Evolutionary conservation across 306 rosid genomes (phyloP), one percentile per base, ranked within the genome.

Genomic region (Prunus mume): DNA sequence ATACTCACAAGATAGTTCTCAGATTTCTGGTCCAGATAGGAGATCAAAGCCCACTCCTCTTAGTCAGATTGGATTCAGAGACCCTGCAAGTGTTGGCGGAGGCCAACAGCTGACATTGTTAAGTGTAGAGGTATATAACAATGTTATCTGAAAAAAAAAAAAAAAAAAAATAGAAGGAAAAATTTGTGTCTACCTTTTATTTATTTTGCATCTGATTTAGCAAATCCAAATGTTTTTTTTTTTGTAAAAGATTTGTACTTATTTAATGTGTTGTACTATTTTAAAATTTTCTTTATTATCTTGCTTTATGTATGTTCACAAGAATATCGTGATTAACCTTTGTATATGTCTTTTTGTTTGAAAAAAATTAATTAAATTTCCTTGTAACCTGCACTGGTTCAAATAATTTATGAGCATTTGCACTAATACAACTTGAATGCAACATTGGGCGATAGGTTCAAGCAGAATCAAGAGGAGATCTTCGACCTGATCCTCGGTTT

Each of bases 391-490:
- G 62, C 4, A 9, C 41, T 11, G 45, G 61, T 43, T 69, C 19
- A 71, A 46, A 22, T 25, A 10, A 34, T 57, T 79, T 50, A 12
- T 62, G 41, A 49, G 45, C 63, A 50, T 41, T 17, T 32, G 17
- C 38, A 55, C 13, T n/a, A 55, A 24, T 34, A 15, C 50, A 66
- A 38, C 32, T 58, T 75, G 67, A 74, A 50, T 69, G 67, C 34
- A 52, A 68, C 49, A 22, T 72, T 87, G 81, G 78, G 76, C 51
- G 52, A 70, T 75, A 91, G 98, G 87, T 94, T 76, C 93, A 87
- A 81, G 95, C 96, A 61, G 91, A 92, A 81, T 94, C 95, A 49
- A 91, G 98, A 79, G 97, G 89, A 80, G 93, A 87, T 81, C 93
- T 91, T 77, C 85, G 85, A 78, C 95, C 98, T 54, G 86, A 94